Conservation (phyloP, 1,284 basidiomycete species). For the Trametes pubescens region DNA sequence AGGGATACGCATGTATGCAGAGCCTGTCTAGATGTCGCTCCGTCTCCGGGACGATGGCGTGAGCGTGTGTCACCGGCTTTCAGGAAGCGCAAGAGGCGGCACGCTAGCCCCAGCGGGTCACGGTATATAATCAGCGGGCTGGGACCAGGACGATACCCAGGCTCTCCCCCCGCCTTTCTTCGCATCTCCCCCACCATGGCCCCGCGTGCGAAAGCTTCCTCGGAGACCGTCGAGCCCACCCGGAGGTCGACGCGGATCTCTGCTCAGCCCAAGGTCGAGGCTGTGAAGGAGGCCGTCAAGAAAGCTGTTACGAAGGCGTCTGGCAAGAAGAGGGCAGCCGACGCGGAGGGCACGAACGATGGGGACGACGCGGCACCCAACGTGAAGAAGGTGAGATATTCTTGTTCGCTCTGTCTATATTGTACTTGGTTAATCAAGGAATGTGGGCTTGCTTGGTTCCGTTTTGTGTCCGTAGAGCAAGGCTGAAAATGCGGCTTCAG, state of each 20-base stretch:
- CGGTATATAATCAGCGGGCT: conserved; percentile 28
- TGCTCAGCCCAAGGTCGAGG: conserved; percentile 41
- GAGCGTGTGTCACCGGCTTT: conserved; percentile 18
- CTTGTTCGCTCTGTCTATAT: background rate
- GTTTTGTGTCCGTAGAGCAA: conserved; percentile 30
- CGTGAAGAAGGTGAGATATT: conserved; percentile 39
- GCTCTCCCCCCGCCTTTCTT: conserved; percentile 26
- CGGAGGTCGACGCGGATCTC: conserved; percentile 43
- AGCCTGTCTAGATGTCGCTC: background rate
- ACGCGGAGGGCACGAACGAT: conserved; percentile 28
- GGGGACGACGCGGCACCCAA: conserved; percentile 34
- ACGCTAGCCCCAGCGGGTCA: conserved; percentile 26
- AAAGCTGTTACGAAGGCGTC: conserved; percentile 32
- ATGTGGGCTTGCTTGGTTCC: background rate
- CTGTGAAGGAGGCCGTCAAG: conserved; percentile 30
- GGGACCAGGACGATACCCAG: conserved; percentile 25
- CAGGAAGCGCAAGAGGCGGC: conserved; percentile 21
- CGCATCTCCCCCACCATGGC: conserved; percentile 31
- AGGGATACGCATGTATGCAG: background rate
- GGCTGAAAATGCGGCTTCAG: conserved; percentile 28
- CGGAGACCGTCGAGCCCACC: conserved; percentile 34
- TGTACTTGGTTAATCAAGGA: background rate
- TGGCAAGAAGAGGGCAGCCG: conserved; percentile 40
- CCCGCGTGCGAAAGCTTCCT: conserved; percentile 33
- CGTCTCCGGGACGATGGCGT: conserved; percentile 18